These are phyloP conservation scores for Eleusine coracana DNA, from an alignment of 176 grass and related monocot species.

Conservation along the genomic window DNA sequence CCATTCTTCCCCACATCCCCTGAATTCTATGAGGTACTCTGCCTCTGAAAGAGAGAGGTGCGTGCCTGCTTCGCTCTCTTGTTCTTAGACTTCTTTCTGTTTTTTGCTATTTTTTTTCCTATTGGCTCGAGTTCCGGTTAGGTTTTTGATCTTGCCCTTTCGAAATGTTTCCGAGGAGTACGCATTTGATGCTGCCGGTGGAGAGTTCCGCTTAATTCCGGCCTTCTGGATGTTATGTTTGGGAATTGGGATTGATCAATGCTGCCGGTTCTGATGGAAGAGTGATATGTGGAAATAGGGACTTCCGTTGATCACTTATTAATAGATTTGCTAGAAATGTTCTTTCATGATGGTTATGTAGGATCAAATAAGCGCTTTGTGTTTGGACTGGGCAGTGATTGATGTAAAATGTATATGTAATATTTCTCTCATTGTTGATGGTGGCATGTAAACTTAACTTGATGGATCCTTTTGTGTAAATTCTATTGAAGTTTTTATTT, in stretches of 20 bases:
- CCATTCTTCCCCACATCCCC: slow-evolving; percentile 81
- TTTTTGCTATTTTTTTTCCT: slow-evolving; percentile 33
- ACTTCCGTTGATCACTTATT: slow-evolving; percentile 27
- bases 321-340: slow-evolving; percentile 36
- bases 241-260: slow-evolving; percentile 38
- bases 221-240: slow-evolving; percentile 36
- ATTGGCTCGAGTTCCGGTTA: slow-evolving; percentile 37
- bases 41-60: slow-evolving; percentile 95
- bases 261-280: slow-evolving; percentile 34
- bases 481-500: slow-evolving; percentile 42
- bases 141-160: slow-evolving; percentile 40
- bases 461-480: slow-evolving; percentile 46
- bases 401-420: slow-evolving; percentile 51
- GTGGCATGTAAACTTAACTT: slow-evolving; percentile 32
- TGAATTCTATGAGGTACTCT: slow-evolving; percentile 88
- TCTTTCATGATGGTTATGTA: slow-evolving; percentile 10
- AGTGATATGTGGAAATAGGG: slow-evolving; percentile 49
- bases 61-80: slow-evolving; percentile 34
- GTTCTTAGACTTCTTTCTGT: slow-evolving; percentile 10
- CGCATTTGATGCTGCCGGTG: slow-evolving; percentile 50
- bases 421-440: slow-evolving; percentile 43
- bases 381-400: slow-evolving; percentile 26
- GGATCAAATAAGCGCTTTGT: background rate
- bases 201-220: slow-evolving; percentile 49
- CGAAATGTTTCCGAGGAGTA: slow-evolving; percentile 47